These are phyloP conservation scores for Auriscalpium orientale DNA, from an alignment of 768 basidiomycete species.

Conservation along the genomic window DNA sequence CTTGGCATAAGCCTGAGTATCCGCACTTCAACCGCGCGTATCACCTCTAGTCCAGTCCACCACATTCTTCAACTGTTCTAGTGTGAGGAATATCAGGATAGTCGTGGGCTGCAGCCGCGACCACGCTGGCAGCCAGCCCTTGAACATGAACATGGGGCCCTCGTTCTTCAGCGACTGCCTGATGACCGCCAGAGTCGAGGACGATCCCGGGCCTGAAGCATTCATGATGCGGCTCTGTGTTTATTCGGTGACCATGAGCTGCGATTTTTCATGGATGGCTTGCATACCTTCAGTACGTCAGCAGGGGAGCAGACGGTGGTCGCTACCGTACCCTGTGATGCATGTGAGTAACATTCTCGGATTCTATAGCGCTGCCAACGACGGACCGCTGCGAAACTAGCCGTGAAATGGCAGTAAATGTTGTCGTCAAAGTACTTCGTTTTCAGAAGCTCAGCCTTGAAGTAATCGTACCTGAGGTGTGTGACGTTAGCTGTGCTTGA, in stretches of 20 bases:
- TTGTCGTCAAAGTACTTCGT: conserved; percentile 72
- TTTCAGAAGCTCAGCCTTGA: conserved; percentile 77
- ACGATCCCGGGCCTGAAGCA: conserved; percentile 74
- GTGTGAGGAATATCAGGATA: conserved; percentile 78
- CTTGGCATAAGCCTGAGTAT: neutral
- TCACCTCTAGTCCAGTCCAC: conserved; percentile 46
- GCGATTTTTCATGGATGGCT: too few relatives aligned
- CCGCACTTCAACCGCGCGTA: neutral
- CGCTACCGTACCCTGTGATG: conserved; percentile 68
- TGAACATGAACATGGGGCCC: conserved; percentile 87
- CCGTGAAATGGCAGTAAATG: conserved; percentile 75
- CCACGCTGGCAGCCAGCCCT: conserved; percentile 88
- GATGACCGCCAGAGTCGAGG: conserved; percentile 66
- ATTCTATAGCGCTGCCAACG: neutral
- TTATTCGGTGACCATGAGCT: neutral
- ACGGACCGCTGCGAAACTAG: conserved; percentile 78
- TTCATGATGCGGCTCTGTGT: conserved; percentile 79
- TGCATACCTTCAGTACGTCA: conserved; percentile 66
- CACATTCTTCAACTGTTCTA: conserved; percentile 71
- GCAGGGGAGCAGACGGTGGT: conserved; percentile 87
- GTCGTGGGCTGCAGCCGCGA: conserved; percentile 80
- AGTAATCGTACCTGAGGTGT: conserved; percentile 70
- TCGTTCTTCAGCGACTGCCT: conserved; percentile 59
- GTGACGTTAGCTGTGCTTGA: neutral
- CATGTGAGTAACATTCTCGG: neutral